Evolutionary conservation across 2,329 filamentous ascomycete genomes (phyloP).

Genomic region (Zymoseptoria brevis): DNA sequence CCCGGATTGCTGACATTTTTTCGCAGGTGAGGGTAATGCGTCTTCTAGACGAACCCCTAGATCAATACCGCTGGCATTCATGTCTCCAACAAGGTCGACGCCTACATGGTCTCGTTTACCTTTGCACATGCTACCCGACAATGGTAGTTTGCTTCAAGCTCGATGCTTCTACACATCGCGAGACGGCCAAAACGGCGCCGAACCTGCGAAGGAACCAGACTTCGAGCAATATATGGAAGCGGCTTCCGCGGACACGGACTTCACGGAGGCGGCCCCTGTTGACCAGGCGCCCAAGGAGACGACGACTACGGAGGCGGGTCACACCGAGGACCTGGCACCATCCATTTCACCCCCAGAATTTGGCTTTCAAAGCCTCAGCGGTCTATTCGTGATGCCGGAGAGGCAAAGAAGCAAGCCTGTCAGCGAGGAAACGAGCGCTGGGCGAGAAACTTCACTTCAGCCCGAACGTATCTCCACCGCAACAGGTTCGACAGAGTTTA

Average conservation of each 20-base stretch:
- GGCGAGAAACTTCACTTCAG: neutral
- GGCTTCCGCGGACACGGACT: neutral
- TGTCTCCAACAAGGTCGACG: neutral
- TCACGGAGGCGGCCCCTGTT: neutral
- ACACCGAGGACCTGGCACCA: neutral
- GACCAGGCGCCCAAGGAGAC: neutral
- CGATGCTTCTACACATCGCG: conserved; percentile 17
- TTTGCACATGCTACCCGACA: conserved; percentile 10
- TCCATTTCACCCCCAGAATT: conserved; percentile 14
- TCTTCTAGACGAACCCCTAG: neutral
- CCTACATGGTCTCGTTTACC: conserved; percentile 14
- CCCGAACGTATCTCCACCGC: neutral
- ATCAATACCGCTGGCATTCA: neutral
- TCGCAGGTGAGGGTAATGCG: neutral
- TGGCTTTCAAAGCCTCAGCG: conserved; percentile 25
- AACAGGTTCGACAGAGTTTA: neutral
- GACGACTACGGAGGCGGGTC: neutral
- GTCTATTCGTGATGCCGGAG: conserved; percentile 16
- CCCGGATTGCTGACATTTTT: neutral
- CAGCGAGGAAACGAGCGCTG: neutral
- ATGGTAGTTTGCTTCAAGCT: conserved; percentile 1
- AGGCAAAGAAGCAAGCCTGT: neutral
- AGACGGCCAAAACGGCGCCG: neutral
- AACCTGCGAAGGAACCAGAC: neutral
- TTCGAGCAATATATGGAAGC: neutral